phyloP scores from a whole-genome alignment of 2,329 filamentous ascomycete genomes.

The Cladosporium sphaerospermum region DNA sequence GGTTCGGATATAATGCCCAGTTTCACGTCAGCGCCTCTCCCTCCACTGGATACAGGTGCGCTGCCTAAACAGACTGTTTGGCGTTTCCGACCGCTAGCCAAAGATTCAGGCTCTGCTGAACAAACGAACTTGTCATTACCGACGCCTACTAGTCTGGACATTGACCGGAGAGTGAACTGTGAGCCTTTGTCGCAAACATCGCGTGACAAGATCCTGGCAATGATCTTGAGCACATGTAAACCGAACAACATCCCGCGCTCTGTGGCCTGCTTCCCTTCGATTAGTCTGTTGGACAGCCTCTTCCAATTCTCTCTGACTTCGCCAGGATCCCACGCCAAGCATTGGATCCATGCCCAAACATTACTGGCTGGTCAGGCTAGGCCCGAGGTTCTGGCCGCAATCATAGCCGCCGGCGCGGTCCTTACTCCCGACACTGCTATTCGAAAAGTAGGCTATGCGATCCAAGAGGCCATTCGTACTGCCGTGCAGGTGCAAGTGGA shows the following conservation, averaged over 20 bases:
- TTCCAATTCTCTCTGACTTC: conserved; percentile 55
- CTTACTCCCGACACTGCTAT: conserved; percentile 53
- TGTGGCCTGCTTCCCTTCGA: conserved; percentile 56
- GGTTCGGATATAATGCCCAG: conserved; percentile 30
- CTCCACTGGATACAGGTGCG: conserved; percentile 28
- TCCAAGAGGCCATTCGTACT: conserved; percentile 44
- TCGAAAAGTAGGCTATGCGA: conserved; percentile 53
- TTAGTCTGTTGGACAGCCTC: conserved; percentile 55
- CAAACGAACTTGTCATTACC: conserved; percentile 36
- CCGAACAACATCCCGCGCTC: conserved; percentile 45
- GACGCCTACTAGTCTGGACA: conserved; percentile 32
- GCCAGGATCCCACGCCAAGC: conserved; percentile 51
- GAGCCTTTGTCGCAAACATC: conserved; percentile 37
- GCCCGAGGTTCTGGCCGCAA: conserved; percentile 55
- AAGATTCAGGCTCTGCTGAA: conserved; percentile 30
- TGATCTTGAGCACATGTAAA: conserved; percentile 56
- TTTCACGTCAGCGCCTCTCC: conserved; percentile 27
- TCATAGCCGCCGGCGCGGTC: conserved; percentile 55
- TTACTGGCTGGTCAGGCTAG: conserved; percentile 51
- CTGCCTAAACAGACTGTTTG: conserved; percentile 40
- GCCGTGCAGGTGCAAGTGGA: conserved; percentile 39
- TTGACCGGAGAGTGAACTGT: conserved; percentile 36
- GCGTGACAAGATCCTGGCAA: conserved; percentile 56
- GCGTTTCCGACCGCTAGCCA: conserved; percentile 37
- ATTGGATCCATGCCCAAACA: conserved; percentile 57